Evolutionary conservation across 2,329 filamentous ascomycete genomes (phyloP).

Genomic region (Trichoderma hamatum): DNA sequence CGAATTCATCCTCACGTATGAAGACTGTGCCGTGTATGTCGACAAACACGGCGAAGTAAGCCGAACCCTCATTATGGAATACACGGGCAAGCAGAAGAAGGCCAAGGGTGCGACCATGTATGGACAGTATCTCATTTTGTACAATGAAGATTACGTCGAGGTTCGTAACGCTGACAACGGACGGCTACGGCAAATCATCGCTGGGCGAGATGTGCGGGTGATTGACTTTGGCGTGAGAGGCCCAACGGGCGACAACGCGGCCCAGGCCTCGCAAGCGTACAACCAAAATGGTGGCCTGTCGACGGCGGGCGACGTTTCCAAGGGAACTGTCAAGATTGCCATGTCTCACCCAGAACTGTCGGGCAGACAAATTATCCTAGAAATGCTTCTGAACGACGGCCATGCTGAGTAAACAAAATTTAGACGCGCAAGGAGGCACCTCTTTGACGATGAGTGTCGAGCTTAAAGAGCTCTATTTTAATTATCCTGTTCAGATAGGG

Average conservation of each 20-base stretch:
- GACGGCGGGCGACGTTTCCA: conserved; percentile 52
- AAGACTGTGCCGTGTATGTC: conserved; percentile 95
- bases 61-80: conserved; percentile 95
- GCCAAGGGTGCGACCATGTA: conserved; percentile 86
- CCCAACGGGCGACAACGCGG: conserved; percentile 55
- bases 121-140: conserved; percentile 87
- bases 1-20: conserved; percentile 91
- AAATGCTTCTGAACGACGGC: conserved; percentile 90
- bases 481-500: neutral
- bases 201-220: conserved; percentile 84
- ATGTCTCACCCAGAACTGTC: conserved; percentile 92
- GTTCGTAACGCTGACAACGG: conserved; percentile 97
- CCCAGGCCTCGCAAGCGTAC: conserved; percentile 39
- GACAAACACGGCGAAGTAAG: conserved; percentile 98
- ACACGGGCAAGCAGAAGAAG: conserved; percentile 82
- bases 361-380: conserved; percentile 83
- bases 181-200: conserved; percentile 88
- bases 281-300: conserved; percentile 42
- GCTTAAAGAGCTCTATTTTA: neutral
- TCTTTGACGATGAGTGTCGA: neutral
- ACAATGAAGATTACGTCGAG: conserved; percentile 96
- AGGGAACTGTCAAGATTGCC: conserved; percentile 86
- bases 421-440: neutral
- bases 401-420: conserved; percentile 52
- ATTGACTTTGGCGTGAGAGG: conserved; percentile 80